Base-by-base conservation (phyloP, 2,329 filamentous ascomycete species). In the Ceratocystis cubensis region DNA sequence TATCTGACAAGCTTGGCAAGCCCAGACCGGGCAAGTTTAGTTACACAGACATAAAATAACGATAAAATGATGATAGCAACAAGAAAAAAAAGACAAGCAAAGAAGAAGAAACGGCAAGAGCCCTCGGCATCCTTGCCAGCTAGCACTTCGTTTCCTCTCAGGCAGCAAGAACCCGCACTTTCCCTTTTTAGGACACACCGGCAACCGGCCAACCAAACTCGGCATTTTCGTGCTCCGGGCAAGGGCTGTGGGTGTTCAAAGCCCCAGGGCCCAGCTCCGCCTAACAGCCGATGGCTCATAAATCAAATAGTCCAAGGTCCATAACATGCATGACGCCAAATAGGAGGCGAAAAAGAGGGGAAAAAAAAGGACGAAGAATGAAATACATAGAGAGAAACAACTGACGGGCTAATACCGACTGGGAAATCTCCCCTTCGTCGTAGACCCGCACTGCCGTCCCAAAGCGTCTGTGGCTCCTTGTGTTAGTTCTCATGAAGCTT, bases 71-170 rank as follows among this genome's bases (percentile, higher is more conserved):
- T 10, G 17, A 22, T 20, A 3, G 46, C 8, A 20, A 13, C 5
- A 25, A 20, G 22, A 50, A 20, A 20, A 20, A 50, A 20, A 20
- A 50, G 20, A 13, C 48, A 50, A 50, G 48, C 17, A 50, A 20
- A 13, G 10, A 41, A 41, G 48, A 50, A 50, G 48, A 57, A 57
- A 57, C 53, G 53, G 53, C 25, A 57, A 57, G 53, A 57, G 30
- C 53, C 53, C 53, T 57, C 25, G 53, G 53, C 22, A 28, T 57
- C 25, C 28, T 57, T 28, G 28, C 25, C 25, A 15, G 13, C 37
- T 41, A 41, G 13, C 3, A 41, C 10, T 13, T 15, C 8, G 10
- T 37, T 37, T 10, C 8, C 33, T 13, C 33, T 10, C 37, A 41
- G 22, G 15, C 15, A 57, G 20, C 22, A 57, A 30, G 37, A 41